A percentile compares a stretch with the other conserved stretches of the same genome.
Evolutionary conservation across 148 eudicot genomes (phyloP).

Genomic region (Rheum nobile): DNA sequence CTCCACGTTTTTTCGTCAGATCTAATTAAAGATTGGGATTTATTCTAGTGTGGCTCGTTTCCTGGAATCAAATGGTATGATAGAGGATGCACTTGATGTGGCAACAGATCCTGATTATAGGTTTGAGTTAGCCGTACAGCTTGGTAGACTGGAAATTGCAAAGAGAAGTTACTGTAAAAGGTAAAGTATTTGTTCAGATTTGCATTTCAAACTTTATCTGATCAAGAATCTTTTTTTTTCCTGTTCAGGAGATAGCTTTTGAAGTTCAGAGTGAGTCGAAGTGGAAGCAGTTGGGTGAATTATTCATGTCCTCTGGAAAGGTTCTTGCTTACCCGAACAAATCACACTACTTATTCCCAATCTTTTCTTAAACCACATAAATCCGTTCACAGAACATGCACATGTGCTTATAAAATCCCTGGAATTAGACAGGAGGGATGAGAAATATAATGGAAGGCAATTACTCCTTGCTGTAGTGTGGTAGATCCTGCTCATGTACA

Average conservation of each 20-base stretch:
- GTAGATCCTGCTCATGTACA: too few species aligned
- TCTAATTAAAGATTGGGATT: background rate
- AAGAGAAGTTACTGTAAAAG: conserved; percentile 28
- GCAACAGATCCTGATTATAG: conserved; percentile 98
- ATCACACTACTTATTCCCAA: background rate
- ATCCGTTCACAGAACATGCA: background rate
- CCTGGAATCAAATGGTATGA: conserved; percentile 89
- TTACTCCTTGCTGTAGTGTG: too few species aligned
- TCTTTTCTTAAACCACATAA: background rate
- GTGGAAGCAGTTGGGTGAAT: conserved; percentile 99
- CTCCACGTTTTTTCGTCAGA: background rate
- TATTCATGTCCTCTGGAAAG: conserved; percentile 95
- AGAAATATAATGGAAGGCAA: too few species aligned
- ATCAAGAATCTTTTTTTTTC: background rate
- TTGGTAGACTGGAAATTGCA: conserved; percentile 80
- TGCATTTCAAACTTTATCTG: background rate
- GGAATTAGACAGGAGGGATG: background rate
- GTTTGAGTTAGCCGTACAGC: conserved; percentile 97
- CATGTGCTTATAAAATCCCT: background rate
- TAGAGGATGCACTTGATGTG: conserved; percentile 91
- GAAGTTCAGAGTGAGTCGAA: conserved; percentile 85
- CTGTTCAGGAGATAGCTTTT: conserved; percentile 75
- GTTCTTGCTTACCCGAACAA: conserved; percentile 22
- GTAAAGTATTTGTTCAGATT: background rate
- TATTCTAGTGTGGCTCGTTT: conserved; percentile 73